A percentile compares a stretch with the other conserved stretches of the same genome.
Evolutionary conservation across 202 grass and related monocot species (phyloP).

Genomic region (Panicum hallii): DNA sequence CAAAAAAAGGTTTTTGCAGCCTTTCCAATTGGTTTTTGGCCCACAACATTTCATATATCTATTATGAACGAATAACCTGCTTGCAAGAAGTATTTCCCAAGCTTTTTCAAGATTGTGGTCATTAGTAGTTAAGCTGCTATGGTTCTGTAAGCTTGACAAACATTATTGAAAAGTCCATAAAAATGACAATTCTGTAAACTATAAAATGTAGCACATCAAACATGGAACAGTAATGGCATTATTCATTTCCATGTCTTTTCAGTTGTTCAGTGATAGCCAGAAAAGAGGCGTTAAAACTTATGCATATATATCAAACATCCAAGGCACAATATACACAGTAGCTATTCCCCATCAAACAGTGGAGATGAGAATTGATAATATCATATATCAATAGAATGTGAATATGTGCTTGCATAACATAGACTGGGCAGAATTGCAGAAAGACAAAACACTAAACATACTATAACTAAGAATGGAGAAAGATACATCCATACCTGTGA

Average conservation of each 20-base stretch:
- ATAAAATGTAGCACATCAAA: not conserved
- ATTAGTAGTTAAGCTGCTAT: not conserved
- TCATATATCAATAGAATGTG: not conserved
- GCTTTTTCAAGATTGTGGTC: not conserved
- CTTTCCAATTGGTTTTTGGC: not conserved
- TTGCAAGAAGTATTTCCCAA: conserved; percentile 17
- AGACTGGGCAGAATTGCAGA: conserved; percentile 11
- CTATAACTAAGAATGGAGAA: conserved; percentile 6
- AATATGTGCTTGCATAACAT: not conserved
- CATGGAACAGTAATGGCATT: not conserved
- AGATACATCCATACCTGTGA: conserved; percentile 38
- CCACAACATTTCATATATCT: not conserved
- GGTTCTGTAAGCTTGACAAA: not conserved
- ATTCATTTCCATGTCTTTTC: not conserved
- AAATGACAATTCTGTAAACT: not conserved
- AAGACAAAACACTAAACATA: not conserved
- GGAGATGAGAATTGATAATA: not conserved
- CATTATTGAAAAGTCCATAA: not conserved
- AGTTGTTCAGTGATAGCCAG: not conserved
- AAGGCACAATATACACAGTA: not conserved
- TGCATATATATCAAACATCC: not conserved
- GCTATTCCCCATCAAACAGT: not conserved
- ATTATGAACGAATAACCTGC: not conserved
- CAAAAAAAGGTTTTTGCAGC: not conserved
- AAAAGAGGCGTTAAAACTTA: not conserved